These are phyloP conservation scores for Papiliotrema flavescens DNA, from an alignment of 1,284 basidiomycete species.

Conservation along the genomic window DNA sequence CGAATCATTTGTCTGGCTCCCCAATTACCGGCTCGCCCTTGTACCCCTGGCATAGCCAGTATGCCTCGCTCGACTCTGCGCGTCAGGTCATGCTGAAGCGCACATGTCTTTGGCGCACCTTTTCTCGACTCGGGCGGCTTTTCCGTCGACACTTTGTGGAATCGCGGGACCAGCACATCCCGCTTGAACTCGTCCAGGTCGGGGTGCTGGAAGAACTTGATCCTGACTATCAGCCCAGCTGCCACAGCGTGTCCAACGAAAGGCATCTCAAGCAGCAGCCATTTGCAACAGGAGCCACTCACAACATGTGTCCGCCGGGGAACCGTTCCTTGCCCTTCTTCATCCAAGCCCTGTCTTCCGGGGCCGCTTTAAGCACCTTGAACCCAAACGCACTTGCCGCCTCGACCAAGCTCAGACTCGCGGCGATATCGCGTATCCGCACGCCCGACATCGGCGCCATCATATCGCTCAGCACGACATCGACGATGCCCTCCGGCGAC, in stretches of 20 bases:
- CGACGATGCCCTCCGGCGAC: constrained; percentile 23
- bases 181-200: constrained; percentile 42
- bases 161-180: constrained; percentile 35
- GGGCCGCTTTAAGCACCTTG: constrained; percentile 18
- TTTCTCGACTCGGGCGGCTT: constrained; percentile 45
- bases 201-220: constrained; percentile 48
- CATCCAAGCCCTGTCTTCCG: constrained; percentile 6
- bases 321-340: constrained; percentile 15
- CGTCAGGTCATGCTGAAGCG: neutral
- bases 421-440: constrained; percentile 38
- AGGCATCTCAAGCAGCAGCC: no score
- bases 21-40: constrained; percentile 21
- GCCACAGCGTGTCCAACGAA: no score
- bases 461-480: constrained; percentile 51
- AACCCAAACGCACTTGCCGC: constrained; percentile 45
- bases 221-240: constrained; percentile 12
- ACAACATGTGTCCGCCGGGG: constrained; percentile 44
- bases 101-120: constrained; percentile 17
- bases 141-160: constrained; percentile 38
- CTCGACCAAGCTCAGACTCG: constrained; percentile 42
- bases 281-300: constrained; percentile 17
- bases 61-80: constrained; percentile 46
- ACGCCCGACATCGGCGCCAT: constrained; percentile 50
- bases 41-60: constrained; percentile 47
- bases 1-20: no score